Evolutionary conservation across 2,329 filamentous ascomycete genomes (phyloP), one percentile per base, ranked within the genome.

Genomic region (Colletotrichum graminicola): DNA sequence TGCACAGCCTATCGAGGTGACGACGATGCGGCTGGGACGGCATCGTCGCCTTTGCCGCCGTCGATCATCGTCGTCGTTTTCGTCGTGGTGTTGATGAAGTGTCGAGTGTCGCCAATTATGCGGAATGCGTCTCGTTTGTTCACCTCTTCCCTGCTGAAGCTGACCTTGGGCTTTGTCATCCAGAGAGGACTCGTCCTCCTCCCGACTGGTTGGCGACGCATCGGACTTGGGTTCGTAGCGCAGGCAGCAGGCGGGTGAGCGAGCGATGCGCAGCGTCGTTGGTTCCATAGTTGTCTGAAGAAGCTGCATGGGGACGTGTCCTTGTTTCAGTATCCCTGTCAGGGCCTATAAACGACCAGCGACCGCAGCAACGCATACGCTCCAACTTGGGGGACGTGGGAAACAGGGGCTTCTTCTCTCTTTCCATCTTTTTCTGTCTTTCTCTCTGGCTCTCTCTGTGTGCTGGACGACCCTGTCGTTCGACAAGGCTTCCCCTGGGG

Each of bases 201-300:
- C 34, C 21, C 18, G 52, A 36, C 34, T 34, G 21, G 56, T 34
- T 55, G 60, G 45, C 32, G 3, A 26, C 45, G 21, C 26, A 34
- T 39, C 45, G 62, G 54, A 23, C 29, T 45, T 61, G 14, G 18
- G 43, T 5, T 54, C 26, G 39, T 23, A 59, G 66, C 39, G 10
- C 11, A 39, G 36, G 36, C 36, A 39, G 36, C 29, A 29, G 4
- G 29, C 51, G n/a, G 16, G 7, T 21, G 14, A 43, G 34, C n/a
- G n/a, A 52, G n/a, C 29, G 39, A 59, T 47, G 52, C 18, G 21
- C 23, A 29, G 36, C 45, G 57, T 60, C 41, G 71, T 60, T 60
- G 73, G 71, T 74, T 72, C 67, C 73, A 72, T 62, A 69, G 57
- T 43, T 74, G 73, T 73, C 72, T 74, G 73, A 74, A 73, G 69